phyloP scores from a whole-genome alignment of 1,139 yeast species.

The Candida sp. region DNA sequence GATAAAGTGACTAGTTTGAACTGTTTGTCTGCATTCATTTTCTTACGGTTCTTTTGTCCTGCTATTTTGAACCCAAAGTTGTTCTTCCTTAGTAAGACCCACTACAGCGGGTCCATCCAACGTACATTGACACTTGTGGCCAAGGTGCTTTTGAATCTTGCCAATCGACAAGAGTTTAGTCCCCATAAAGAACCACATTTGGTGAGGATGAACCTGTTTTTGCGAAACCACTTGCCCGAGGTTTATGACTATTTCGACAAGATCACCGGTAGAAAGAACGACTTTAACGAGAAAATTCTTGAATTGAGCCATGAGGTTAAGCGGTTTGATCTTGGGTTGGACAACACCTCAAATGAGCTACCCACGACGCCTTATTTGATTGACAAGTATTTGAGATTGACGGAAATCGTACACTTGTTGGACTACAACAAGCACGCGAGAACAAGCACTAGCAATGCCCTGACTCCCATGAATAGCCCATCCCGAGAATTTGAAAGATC shows the following conservation, averaged over 20 bases:
- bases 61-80: slow-evolving; percentile 89
- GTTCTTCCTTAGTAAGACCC: slow-evolving; percentile 71
- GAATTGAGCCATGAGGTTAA: slow-evolving; percentile 62
- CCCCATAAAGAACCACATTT: slow-evolving; percentile 85
- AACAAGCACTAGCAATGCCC: background rate
- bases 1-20: slow-evolving; percentile 62
- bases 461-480: slow-evolving; percentile 9
- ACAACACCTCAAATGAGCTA: slow-evolving; percentile 54
- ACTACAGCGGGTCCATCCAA: slow-evolving; percentile 73
- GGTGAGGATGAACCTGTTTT: slow-evolving; percentile 69
- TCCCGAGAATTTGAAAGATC: slow-evolving; percentile 1
- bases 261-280: slow-evolving; percentile 72
- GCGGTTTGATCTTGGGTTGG: slow-evolving; percentile 52
- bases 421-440: slow-evolving; percentile 18
- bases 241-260: slow-evolving; percentile 71
- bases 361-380: slow-evolving; percentile 73
- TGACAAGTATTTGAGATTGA: slow-evolving; percentile 65
- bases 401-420: slow-evolving; percentile 57
- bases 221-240: slow-evolving; percentile 60
- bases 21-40: slow-evolving; percentile 82
- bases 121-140: slow-evolving; percentile 83
- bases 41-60: slow-evolving; percentile 88
- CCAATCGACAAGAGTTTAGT: slow-evolving; percentile 75
- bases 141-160: slow-evolving; percentile 80
- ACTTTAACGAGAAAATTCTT: slow-evolving; percentile 61